Evolutionary conservation across 2,329 filamentous ascomycete species (phyloP).

Genomic region (Diaporthe citriasiana): DNA sequence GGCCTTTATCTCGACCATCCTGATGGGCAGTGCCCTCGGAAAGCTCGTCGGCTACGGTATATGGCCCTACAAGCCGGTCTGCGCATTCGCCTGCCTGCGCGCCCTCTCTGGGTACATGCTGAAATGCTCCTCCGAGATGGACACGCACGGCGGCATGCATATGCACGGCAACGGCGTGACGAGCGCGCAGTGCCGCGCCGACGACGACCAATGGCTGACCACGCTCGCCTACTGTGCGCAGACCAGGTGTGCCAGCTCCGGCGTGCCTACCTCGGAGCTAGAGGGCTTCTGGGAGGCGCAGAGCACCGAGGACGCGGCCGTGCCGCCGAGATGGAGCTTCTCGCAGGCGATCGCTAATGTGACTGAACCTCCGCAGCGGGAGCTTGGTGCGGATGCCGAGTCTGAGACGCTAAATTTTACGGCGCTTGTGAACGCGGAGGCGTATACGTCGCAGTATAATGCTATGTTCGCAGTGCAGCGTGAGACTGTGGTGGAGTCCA

Average conservation of each 20-base stretch:
- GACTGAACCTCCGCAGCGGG: not conserved
- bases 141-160: not conserved
- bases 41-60: conserved; percentile 10
- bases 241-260: not conserved
- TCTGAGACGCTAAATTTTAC: not conserved
- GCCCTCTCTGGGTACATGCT: not conserved
- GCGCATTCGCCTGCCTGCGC: not conserved
- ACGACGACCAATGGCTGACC: not conserved
- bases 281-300: not conserved
- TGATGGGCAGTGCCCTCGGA: not conserved
- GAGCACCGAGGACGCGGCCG: not conserved
- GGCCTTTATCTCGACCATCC: not conserved
- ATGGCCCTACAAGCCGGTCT: conserved; percentile 5
- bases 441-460: not conserved
- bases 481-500: not conserved
- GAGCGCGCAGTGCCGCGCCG: not conserved
- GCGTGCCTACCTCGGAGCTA: not conserved
- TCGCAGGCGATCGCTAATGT: not conserved
- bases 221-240: not conserved
- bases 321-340: not conserved
- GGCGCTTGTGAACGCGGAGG: not conserved
- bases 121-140: not conserved
- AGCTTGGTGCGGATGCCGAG: not conserved
- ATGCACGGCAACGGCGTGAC: not conserved
- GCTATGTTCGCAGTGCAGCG: not conserved